Base-by-base conservation (phyloP, 805 yeast species). In the Suhomyces vadensis region DNA sequence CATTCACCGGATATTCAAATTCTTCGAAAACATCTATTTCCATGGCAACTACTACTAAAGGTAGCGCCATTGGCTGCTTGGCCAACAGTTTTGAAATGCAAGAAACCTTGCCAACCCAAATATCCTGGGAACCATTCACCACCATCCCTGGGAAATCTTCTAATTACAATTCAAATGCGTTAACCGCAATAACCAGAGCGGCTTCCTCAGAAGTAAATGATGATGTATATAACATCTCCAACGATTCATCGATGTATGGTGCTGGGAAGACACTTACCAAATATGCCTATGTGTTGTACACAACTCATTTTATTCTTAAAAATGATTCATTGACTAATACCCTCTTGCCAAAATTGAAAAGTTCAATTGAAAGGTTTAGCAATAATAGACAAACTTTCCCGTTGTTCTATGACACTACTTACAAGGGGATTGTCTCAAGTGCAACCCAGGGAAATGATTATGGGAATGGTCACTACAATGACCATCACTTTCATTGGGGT, bases 401-500 rank as follows among this genome's bases (percentile, higher is more conserved):
- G 1, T 56, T 65, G 44, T 47, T 58, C 19, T 60, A 62, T 48
- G 70, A 65, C 42, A 60, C 63, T 9, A 53, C 50, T 7, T 60
- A 53, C 49, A 55, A 57, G 41, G 69, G 69, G 2, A 53, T 64
- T 3, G 57, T 57, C 7, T 55, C 67, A 1, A 48, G 61, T 3
- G 29, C 35, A 24, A 26, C 22, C 10, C 35, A 7, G 51, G 49
- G 51, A 4, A 55, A 55, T 11, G 69, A 65, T 37, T 64, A 48
- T 47, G 70, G 69, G 4, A 49, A 56, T 36, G 54, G 61, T 3
- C 54, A 55, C 37, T 63, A 64, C 47, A 64, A 64, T 42, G 70
- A 64, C 44, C 68, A 64, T 36, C 68, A 64, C 47, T 63, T 62
- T 54, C 69, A 64, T 42, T 63, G 57, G 41, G 65, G 64, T 1